Base-by-base conservation (phyloP, 805 yeast genomes). In the Candida silvatica region DNA sequence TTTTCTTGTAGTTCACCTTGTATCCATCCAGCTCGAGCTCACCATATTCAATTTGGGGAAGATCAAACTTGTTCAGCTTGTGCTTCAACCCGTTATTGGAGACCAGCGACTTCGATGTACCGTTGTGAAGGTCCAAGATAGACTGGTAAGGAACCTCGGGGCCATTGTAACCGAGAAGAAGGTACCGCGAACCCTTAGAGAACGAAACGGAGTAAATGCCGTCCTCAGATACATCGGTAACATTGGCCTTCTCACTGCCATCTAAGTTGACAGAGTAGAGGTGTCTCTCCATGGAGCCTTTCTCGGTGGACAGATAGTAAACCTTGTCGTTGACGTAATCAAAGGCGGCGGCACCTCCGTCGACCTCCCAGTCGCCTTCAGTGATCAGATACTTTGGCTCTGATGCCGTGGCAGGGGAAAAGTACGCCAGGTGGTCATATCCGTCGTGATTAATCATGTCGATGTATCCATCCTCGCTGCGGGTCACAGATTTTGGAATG, bases 311-410 rank as follows among this genome's bases (percentile, higher is more conserved):
- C 6, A 77, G 51, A 53, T 77, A 92, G 53, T 77, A 80, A 12
- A 77, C 69, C 43, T 71, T 66, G 36, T 67, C 70, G 20, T 58
- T 61, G 5, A 62, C 59, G 34, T 58, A 61, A 48, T 81, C 86
- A 57, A 74, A 74, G 0, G 79, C 69, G 2, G 79, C 62, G 2
- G 81, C 76, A 2, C 85, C 88, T 41, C 66, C 70, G 19, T 73
- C 81, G n/a, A 92, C 94, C 56, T 92, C 98, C 95, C 95, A 92
- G 1, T 69, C 59, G 5, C 98, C 98, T 3, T 57, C 38, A 1
- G 92, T 83, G 31, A 94, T 67, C 17, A 80, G 53, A 20, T 14
- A 14, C 3, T 47, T 48, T 3, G 85, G 85, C 12, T 58, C 56
- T 0, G 74, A 42, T 4, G 79, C 54, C 18, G 68, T 64, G 2